Base-by-base conservation (phyloP, 1,139 yeast genomes). In the Blastobotrys proliferans region DNA sequence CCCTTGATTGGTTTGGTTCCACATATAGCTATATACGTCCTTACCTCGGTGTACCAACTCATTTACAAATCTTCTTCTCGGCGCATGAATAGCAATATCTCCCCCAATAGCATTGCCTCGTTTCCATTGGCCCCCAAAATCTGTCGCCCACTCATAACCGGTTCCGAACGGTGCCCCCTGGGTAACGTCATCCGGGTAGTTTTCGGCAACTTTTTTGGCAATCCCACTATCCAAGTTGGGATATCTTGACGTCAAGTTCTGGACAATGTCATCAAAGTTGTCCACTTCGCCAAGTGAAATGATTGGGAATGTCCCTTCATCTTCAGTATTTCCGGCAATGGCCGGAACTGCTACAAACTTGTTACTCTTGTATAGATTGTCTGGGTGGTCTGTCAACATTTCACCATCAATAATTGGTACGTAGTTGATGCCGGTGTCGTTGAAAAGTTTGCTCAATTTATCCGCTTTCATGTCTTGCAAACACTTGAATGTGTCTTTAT, bases 21-120 rank as follows among this genome's bases (percentile, higher is more conserved):
- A 50, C 32, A 53, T 47, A 41, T 52, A 53, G 34, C 50, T 46
- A 42, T 26, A 53, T 6, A 45, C 51, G 6, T 48, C 41, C 2
- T 42, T 35, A 8, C 36, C 42, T 3, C 27, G 27, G 4, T 13
- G 17, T 4, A 33, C 19, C 2, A 21, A 29, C 1, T 28, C 35
- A 13, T 40, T 20, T 13, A 33, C 29, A 25, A 42, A 32, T 40
- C 44, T 32, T 6, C 54, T 44, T 2, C 52, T 38, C 9, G 52
- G 47, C 1, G 38, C 57, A 25, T 46, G 43, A 41, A 47, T 51
- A 26, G 31, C 40, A 2, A 45, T 32, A 28, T 53, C 56, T 20
- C 54, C 52, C 5, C 28, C 26, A 24, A 50, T 25, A 3, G 52
- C 43, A 4, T 48, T 43, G 34, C 34, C 19, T 19, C 45, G 25